Base-by-base conservation (phyloP, 768 basidiomycete genomes). In the Lactifluus pinguis region DNA sequence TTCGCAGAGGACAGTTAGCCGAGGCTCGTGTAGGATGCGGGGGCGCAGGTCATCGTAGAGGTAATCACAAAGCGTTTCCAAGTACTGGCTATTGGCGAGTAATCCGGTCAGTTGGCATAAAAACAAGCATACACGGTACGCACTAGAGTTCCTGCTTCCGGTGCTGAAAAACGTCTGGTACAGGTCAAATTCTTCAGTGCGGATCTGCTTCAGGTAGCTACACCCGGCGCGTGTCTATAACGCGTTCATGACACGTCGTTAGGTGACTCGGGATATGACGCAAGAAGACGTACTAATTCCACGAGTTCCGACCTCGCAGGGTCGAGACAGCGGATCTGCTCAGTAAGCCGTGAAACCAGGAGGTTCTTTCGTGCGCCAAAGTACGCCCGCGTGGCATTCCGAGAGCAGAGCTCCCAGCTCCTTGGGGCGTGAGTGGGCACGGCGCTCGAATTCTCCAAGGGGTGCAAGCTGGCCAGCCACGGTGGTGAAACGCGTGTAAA, bases 11-110 rank as follows among this genome's bases (percentile, higher is more conserved):
- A 85, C 85, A 1, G 87, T 86, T 50, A 99, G 81, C 5, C 88
- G 84, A 0, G 87, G 86, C 69, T 98, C 95, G 67, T 98, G 95
- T 2, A 98, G 80, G 63, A 98, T 98, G 6, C 97, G 25, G 25
- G 25, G 25, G 25, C 25, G 25, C 25, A 25, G 25, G 25, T 25
- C 25, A 25, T 25, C 2, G 70, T 95, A 97, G 38, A 99, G 83
- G 66, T 92, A 82, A 73, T 98, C 95, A 66, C 94, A 98, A 0
- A 99, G 79, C 3, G 80, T 86, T 75, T 97, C 94, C 25, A 99
- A 80, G 73, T 92, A 98, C 62, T 83, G 80, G 68, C 94, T 98
- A 57, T n/a, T 34, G 48, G 55, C 15, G 32, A 55, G 32, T 38
- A 42, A 34, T 25, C 25, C 25, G 25, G 25, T 25, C 25, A 25